These are phyloP conservation scores for Epichloe scottii DNA, from an alignment of 2,329 filamentous ascomycete genomes.

Conservation along the genomic window DNA sequence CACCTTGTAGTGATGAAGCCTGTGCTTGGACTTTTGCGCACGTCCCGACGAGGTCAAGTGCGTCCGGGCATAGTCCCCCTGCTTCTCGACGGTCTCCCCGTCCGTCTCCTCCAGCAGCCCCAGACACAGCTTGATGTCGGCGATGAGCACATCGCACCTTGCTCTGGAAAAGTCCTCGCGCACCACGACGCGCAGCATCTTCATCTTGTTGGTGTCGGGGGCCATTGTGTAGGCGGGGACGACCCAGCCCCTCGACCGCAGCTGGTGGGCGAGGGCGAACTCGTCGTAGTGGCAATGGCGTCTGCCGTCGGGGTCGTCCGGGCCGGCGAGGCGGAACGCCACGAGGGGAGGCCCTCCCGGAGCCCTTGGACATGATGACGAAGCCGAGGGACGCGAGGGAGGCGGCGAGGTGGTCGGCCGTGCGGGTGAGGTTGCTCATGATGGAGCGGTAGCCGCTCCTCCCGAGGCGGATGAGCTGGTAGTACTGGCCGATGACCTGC, in stretches of 20 bases:
- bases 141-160: constrained; percentile 66
- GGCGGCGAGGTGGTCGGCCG: too few relatives aligned
- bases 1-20: constrained; percentile 16
- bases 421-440: too few relatives aligned
- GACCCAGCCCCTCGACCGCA: too few relatives aligned
- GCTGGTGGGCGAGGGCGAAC: too few relatives aligned
- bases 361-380: too few relatives aligned
- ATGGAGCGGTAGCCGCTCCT: too few relatives aligned
- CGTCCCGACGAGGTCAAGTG: constrained; percentile 42
- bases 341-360: too few relatives aligned
- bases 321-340: too few relatives aligned
- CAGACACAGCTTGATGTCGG: constrained; percentile 67
- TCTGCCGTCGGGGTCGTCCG: too few relatives aligned
- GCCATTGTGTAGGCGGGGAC: constrained; percentile 97
- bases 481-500: constrained; percentile 94
- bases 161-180: constrained; percentile 81
- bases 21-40: constrained; percentile 34
- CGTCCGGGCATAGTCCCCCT: constrained; percentile 51
- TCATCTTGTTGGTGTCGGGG: constrained; percentile 67
- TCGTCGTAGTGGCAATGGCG: too few relatives aligned
- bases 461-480: too few relatives aligned
- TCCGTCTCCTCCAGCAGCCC: constrained; percentile 64
- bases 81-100: constrained; percentile 53
- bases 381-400: too few relatives aligned
- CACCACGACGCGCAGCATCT: constrained; percentile 87